phyloP scores from a whole-genome alignment of 2,329 filamentous ascomycete species.

The Endoconidiophora polonica region DNA sequence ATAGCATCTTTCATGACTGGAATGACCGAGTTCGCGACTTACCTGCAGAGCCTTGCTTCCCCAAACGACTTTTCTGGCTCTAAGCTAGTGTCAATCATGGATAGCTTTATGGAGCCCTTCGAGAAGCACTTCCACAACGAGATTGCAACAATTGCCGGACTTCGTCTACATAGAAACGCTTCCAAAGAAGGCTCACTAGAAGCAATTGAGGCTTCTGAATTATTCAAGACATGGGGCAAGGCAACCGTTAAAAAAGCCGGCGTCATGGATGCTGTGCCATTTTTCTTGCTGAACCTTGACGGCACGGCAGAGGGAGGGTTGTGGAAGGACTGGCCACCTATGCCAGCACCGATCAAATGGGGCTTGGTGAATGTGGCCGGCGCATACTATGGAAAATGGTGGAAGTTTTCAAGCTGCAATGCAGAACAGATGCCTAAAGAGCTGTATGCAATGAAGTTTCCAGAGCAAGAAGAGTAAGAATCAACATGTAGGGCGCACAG shows the following conservation, averaged over 20 bases:
- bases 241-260: slow-evolving; percentile 45
- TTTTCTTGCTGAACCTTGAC: slow-evolving; percentile 49
- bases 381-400: slow-evolving; percentile 38
- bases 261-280: slow-evolving; percentile 42
- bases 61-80: slow-evolving; percentile 27
- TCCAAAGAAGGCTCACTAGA: slow-evolving; percentile 30
- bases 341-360: slow-evolving; percentile 43
- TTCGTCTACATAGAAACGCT: slow-evolving; percentile 33
- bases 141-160: slow-evolving; percentile 32
- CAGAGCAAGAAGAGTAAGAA: neutral
- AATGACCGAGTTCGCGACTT: slow-evolving; percentile 33
- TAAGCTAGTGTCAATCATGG: slow-evolving; percentile 33
- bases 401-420: slow-evolving; percentile 50
- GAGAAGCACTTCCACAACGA: slow-evolving; percentile 39
- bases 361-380: slow-evolving; percentile 41
- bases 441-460: slow-evolving; percentile 27
- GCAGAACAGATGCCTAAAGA: slow-evolving; percentile 33
- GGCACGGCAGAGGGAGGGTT: slow-evolving; percentile 38
- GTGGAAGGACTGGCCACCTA: slow-evolving; percentile 48
- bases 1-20: slow-evolving; percentile 33
- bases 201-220: slow-evolving; percentile 27
- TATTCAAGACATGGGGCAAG: slow-evolving; percentile 46
- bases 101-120: slow-evolving; percentile 32
- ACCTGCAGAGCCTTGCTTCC: slow-evolving; percentile 27
- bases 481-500: neutral